Percentiles rank a stretch among this genome's conserved stretches.
phyloP scores from a whole-genome alignment of 306 rosid genomes.

The Argentina anserina region DNA sequence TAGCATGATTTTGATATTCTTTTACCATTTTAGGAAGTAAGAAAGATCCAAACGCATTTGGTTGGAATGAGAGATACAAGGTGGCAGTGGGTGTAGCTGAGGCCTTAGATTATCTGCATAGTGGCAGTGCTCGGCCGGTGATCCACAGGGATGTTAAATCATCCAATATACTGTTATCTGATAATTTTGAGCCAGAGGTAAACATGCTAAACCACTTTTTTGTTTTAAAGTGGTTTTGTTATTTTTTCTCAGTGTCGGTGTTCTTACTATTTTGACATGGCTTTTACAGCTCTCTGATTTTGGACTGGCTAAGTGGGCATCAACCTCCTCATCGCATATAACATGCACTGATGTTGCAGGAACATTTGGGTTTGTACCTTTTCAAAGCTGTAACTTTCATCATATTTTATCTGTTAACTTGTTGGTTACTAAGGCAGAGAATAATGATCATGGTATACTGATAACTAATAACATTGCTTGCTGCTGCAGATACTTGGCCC shows the following conservation, averaged over 20 bases:
- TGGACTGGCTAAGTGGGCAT: constrained; percentile 90
- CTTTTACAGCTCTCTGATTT: constrained; percentile 86
- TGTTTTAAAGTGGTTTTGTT: background rate
- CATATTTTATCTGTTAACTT: background rate
- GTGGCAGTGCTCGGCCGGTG: constrained; percentile 54
- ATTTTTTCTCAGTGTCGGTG: constrained; percentile 13
- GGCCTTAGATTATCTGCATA: constrained; percentile 84
- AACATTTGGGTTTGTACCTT: constrained; percentile 81
- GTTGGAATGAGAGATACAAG: constrained; percentile 86
- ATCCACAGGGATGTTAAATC: constrained; percentile 93
- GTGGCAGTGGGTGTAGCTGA: constrained; percentile 89
- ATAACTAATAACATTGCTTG: background rate
- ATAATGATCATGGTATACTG: background rate
- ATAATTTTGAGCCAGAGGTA: constrained; percentile 94
- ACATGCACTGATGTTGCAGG: constrained; percentile 95
- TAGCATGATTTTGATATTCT: background rate
- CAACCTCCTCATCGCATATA: constrained; percentile 65
- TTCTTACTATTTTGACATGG: constrained; percentile 19
- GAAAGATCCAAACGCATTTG: constrained; percentile 57
- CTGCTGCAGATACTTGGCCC: constrained; percentile 86
- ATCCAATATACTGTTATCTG: constrained; percentile 74
- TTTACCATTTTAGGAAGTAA: constrained; percentile 44
- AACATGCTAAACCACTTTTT: constrained; percentile 11
- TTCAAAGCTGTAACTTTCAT: constrained; percentile 7
- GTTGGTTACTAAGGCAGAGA: background rate